phyloP scores from a whole-genome alignment of 2,329 filamentous ascomycete species.

The Scytalidium sp. region DNA sequence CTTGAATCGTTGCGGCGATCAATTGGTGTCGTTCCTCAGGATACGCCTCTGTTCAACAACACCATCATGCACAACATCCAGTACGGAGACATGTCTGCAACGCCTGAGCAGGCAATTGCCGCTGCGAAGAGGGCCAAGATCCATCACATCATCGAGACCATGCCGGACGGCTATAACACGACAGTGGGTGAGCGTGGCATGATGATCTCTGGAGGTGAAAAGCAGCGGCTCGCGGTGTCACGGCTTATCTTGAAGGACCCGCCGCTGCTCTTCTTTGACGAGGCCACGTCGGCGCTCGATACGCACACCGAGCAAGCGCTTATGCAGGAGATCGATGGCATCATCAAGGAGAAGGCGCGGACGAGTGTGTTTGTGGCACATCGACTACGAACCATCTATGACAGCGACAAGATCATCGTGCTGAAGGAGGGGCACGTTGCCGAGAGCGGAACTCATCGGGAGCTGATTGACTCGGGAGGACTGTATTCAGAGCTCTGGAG shows the following conservation, averaged over 20 bases:
- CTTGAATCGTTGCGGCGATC: constrained; percentile 78
- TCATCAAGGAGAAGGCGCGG: constrained; percentile 80
- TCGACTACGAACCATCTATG: constrained; percentile 86
- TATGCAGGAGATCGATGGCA: constrained; percentile 88
- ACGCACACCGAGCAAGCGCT: constrained; percentile 91
- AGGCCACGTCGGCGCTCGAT: constrained; percentile 88
- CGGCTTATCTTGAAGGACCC: constrained; percentile 85
- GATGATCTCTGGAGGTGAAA: constrained; percentile 96
- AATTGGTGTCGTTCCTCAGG: constrained; percentile 95
- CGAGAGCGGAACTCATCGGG: constrained; percentile 82
- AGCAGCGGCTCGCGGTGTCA: constrained; percentile 84
- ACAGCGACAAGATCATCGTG: constrained; percentile 90
- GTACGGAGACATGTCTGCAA: constrained; percentile 80
- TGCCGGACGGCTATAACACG: constrained; percentile 86
- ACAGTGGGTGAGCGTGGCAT: constrained; percentile 91
- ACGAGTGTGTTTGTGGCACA: constrained; percentile 97
- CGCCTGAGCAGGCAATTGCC: constrained; percentile 67
- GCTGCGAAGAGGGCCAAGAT: constrained; percentile 83
- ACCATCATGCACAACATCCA: constrained; percentile 94
- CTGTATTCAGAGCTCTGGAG: constrained; percentile 91
- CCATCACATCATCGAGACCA: constrained; percentile 74
- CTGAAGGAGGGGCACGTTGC: constrained; percentile 80
- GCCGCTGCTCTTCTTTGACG: constrained; percentile 88
- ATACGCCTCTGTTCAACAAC: constrained; percentile 96
- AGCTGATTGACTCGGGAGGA: constrained; percentile 74